Percentiles rank a stretch among this genome's conserved stretches.
phyloP scores from a whole-genome alignment of 2,329 filamentous ascomycete genomes.

The Penicillium sp. region DNA sequence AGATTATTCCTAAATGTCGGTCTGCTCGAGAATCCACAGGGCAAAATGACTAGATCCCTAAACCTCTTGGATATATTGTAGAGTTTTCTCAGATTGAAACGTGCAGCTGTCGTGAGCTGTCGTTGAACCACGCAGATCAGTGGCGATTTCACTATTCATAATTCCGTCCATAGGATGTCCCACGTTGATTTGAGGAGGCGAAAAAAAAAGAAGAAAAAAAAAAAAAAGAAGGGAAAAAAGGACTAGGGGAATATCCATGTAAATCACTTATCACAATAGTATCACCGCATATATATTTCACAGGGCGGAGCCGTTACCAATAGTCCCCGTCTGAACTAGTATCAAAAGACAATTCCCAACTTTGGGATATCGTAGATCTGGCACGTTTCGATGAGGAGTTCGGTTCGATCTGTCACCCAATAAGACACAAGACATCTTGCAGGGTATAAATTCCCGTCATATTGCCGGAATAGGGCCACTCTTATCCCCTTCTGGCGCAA shows the following conservation, averaged over 20 bases:
- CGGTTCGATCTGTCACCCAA: not conserved
- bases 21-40: slow-evolving; percentile 8
- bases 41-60: not conserved
- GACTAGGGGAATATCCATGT: not conserved
- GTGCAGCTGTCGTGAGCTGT: not conserved
- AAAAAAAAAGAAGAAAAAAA: no score
- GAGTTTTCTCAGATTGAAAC: not conserved
- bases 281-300: slow-evolving; percentile 1
- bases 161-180: not conserved
- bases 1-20: slow-evolving; percentile 2
- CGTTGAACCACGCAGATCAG: not conserved
- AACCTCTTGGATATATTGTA: not conserved
- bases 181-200: not conserved
- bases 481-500: slow-evolving; percentile 8
- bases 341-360: not conserved
- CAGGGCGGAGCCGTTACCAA: slow-evolving; percentile 7
- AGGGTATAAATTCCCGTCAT: not conserved
- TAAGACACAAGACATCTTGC: not conserved
- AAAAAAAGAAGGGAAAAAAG: not conserved
- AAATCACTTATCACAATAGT: not conserved
- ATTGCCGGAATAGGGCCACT: not conserved
- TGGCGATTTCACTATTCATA: not conserved
- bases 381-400: slow-evolving; percentile 20
- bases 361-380: slow-evolving; percentile 12
- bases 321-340: slow-evolving; percentile 4